Conservation (phyloP, 2,329 filamentous ascomycete genomes). For the Beauveria sp. region DNA sequence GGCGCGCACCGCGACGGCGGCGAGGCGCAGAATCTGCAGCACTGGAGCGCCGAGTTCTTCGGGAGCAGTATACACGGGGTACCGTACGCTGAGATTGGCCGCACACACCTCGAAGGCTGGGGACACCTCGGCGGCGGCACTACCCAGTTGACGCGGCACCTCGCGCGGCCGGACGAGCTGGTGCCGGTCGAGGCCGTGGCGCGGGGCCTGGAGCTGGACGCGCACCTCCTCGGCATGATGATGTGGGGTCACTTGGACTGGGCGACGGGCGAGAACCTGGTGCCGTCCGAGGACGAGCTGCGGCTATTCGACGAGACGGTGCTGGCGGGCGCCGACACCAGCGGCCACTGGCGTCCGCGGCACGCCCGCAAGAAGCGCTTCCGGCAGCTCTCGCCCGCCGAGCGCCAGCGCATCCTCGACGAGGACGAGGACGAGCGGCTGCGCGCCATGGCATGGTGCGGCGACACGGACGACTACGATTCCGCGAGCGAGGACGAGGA, state of each 20-base stretch:
- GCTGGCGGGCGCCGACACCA: constrained; percentile 23
- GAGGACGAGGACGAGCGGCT: constrained; percentile 29
- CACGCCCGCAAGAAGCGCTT: constrained; percentile 40
- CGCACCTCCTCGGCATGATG: constrained; percentile 49
- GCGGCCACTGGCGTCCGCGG: constrained; percentile 34
- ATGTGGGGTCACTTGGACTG: constrained; percentile 56
- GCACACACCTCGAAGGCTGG: constrained; percentile 49
- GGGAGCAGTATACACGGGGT: constrained; percentile 41
- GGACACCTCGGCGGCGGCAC: constrained; percentile 28
- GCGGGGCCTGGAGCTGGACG: constrained; percentile 45
- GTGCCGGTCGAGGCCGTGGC: constrained; percentile 48
- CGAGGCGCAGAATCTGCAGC: background rate
- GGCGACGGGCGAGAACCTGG: constrained; percentile 40
- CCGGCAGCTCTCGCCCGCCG: constrained; percentile 26
- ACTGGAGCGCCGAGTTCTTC: constrained; percentile 16
- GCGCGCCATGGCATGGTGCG: constrained; percentile 27
- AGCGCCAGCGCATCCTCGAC: constrained; percentile 31
- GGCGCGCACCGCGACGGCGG: background rate
- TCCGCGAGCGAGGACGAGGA: constrained; percentile 2
- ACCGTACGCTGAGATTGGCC: constrained; percentile 43
- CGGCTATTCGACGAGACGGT: constrained; percentile 40
- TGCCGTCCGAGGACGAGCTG: constrained; percentile 42
- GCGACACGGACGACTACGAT: constrained; percentile 16
- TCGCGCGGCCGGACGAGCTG: constrained; percentile 51
- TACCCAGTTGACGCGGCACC: constrained; percentile 22